Evolutionary conservation across 2,329 filamentous ascomycete genomes (phyloP), one percentile per base, ranked within the genome.

Genomic region (Penicillium hesseltinei): DNA sequence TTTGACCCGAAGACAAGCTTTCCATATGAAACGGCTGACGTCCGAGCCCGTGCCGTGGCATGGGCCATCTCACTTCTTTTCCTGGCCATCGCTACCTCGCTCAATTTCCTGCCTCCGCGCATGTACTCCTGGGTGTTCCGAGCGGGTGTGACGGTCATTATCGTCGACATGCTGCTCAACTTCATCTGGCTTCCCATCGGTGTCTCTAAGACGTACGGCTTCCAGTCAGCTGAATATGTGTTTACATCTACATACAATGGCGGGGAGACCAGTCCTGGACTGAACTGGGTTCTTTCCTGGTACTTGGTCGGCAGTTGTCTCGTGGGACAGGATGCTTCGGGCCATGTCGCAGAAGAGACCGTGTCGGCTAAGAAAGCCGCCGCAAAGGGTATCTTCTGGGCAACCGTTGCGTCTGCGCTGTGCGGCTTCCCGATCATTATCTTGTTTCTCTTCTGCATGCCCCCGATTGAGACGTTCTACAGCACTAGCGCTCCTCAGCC

Each of bases 141-240:
- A 36, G 64, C 77, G 2, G 77, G 77, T 5, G 72, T 75, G 17
- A 69, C 64, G 25, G 62, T 78, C 38, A 78, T 79, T 46, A 57
- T 75, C 17, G 66, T 79, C 39, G 77, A 80, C 61, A 78, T 79
- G 62, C 53, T 77, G 39, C 69, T 80, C 50, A 80, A 79, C 67
- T 73, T 79, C 52, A 77, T 79, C 59, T 80, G 77, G 77, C 67
- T 80, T 31, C 77, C 77, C 1, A 79, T 79, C 42, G 77, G 72
- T 1, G 76, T 78, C 1, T 75, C 74, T 4, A 70, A 75, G 50
- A 75, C 72, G 0, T 79, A 78, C 58, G 77, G 77, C 7, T 80
- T 79, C 54, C 77, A 78, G 51, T 66, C 72, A 19, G 76, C 77
- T 6, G 70, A 76, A 50, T 78, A 72, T 51, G 77, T 77, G n/a